Evolutionary conservation across 2,329 filamentous ascomycete species (phyloP).

Genomic region (Calonectria montana): DNA sequence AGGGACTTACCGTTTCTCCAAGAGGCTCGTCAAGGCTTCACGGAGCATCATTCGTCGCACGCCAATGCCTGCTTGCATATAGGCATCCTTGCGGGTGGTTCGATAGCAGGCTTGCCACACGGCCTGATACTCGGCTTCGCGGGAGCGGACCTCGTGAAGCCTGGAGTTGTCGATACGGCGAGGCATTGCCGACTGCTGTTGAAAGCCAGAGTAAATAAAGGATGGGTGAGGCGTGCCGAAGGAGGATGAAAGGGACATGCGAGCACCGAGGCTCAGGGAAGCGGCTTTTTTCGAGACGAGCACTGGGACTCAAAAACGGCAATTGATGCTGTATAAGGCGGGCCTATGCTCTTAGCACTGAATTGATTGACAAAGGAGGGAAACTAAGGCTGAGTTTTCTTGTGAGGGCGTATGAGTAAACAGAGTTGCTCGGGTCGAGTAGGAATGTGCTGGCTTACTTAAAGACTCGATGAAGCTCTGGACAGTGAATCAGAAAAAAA

Average conservation of each 20-base stretch:
- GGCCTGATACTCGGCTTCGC: constrained; percentile 40
- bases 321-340: background rate
- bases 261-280: background rate
- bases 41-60: constrained; percentile 25
- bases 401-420: background rate
- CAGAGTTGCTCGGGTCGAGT: background rate
- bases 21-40: constrained; percentile 4
- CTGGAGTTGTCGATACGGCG: background rate
- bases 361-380: background rate
- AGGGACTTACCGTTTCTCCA: constrained; percentile 29
- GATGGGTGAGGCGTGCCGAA: background rate
- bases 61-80: constrained; percentile 4
- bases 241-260: background rate
- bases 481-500: background rate
- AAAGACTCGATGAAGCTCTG: background rate
- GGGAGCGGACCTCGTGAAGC: constrained; percentile 15
- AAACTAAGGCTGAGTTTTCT: background rate
- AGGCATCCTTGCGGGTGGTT: constrained; percentile 22
- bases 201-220: background rate
- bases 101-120: constrained; percentile 41
- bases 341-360: background rate
- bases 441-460: background rate
- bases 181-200: constrained; percentile 21
- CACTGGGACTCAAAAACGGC: background rate
- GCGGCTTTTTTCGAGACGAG: background rate